A percentile compares a stretch with the other conserved stretches of the same genome.
Evolutionary conservation across 2,329 filamentous ascomycete genomes (phyloP).

Genomic region (Tolypocladium inflatum): DNA sequence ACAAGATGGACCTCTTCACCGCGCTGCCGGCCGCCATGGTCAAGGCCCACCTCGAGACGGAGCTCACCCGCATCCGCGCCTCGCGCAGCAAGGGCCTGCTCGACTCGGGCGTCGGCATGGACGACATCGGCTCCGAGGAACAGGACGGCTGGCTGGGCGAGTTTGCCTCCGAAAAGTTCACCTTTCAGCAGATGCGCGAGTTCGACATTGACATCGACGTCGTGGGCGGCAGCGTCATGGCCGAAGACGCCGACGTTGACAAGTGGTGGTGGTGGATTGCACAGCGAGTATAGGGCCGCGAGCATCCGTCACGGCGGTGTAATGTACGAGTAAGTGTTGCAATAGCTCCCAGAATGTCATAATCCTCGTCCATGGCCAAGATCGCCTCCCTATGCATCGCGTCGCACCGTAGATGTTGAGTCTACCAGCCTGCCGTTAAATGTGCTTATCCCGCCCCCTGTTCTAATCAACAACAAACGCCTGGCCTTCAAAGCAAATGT

Average conservation of each 20-base stretch:
- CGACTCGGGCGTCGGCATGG: conserved; percentile 66
- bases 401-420: conserved; percentile 29
- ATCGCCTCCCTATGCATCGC: background rate
- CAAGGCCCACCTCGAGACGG: conserved; percentile 64
- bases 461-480: background rate
- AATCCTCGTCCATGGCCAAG: background rate
- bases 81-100: conserved; percentile 73
- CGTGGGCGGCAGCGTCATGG: conserved; percentile 61
- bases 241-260: conserved; percentile 59
- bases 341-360: background rate
- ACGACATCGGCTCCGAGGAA: conserved; percentile 54
- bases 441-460: conserved; percentile 1
- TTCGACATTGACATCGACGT: conserved; percentile 73
- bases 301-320: background rate
- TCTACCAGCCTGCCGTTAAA: conserved; percentile 19
- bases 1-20: conserved; percentile 94
- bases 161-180: conserved; percentile 67
- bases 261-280: conserved; percentile 92
- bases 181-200: conserved; percentile 74
- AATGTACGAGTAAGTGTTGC: background rate
- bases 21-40: conserved; percentile 74
- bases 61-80: conserved; percentile 68
- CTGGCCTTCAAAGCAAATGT: background rate
- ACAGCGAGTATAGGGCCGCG: conserved; percentile 47
- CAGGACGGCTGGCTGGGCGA: conserved; percentile 79